Conservation (phyloP, 75 land plant species). For the Picea glauca region DNA sequence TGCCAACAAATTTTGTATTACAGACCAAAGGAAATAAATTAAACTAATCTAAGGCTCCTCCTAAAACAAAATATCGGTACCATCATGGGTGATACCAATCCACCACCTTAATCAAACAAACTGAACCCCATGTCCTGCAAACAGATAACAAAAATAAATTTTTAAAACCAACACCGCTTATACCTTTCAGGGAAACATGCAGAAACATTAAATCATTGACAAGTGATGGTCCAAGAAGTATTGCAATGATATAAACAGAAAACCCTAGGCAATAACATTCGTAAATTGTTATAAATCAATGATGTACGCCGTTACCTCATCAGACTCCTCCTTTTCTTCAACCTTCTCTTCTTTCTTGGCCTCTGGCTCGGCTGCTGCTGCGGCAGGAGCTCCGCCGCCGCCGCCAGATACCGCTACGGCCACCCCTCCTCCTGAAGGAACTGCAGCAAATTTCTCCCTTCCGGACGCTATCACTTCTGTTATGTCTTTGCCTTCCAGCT, state of each 20-base stretch:
- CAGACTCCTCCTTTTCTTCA: conserved; percentile 53
- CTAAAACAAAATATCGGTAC: no score
- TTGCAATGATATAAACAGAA: no score
- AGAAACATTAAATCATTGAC: no score
- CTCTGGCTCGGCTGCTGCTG: conserved; percentile 44
- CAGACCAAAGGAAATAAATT: no score
- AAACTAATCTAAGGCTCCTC: no score
- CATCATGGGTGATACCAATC: no score
- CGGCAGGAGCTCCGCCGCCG: conserved; percentile 36
- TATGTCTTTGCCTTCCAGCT: conserved; percentile 67
- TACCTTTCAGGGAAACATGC: no score
- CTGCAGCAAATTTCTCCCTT: conserved; percentile 75
- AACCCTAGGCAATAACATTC: not conserved
- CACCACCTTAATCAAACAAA: not conserved
- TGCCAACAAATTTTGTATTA: no score
- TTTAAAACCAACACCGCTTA: no score
- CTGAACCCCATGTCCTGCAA: conserved; percentile 34
- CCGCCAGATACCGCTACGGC: conserved; percentile 28
- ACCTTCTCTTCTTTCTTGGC: conserved; percentile 61
- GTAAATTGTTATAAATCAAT: not conserved
- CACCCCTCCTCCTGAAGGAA: conserved; percentile 75
- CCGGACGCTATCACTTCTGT: conserved; percentile 63
- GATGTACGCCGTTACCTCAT: conserved; percentile 23
- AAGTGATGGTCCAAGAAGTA: no score
- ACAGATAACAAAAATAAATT: no score